Percentiles rank a stretch among this genome's conserved stretches.
Evolutionary conservation across 2,329 filamentous ascomycete genomes (phyloP).

Genomic region (Aspergillus amoenus): DNA sequence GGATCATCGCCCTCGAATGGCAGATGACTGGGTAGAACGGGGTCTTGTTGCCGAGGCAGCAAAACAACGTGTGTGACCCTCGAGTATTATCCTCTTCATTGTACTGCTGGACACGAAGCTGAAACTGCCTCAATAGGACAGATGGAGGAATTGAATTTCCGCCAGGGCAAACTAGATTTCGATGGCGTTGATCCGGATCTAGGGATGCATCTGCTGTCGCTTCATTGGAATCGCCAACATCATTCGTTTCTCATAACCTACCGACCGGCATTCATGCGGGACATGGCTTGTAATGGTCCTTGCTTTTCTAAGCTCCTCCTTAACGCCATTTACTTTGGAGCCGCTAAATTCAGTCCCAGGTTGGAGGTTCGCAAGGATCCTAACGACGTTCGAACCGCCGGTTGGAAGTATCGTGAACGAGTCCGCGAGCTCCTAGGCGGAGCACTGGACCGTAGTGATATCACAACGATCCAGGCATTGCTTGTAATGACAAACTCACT

Average conservation of each 20-base stretch:
- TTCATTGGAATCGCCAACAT: constrained; percentile 57
- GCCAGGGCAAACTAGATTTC: constrained; percentile 47
- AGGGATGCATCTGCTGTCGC: constrained; percentile 51
- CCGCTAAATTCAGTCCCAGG: constrained; percentile 49
- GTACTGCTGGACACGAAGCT: not conserved
- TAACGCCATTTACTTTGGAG: constrained; percentile 51
- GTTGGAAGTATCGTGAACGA: constrained; percentile 49
- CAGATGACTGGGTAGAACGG: not conserved
- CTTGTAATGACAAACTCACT: constrained; percentile 53
- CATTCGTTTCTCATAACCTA: constrained; percentile 45
- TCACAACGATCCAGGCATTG: constrained; percentile 57
- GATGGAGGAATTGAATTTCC: constrained; percentile 50
- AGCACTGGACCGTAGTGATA: constrained; percentile 49
- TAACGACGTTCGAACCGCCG: constrained; percentile 49
- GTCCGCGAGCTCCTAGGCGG: constrained; percentile 49
- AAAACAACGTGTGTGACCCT: not conserved
- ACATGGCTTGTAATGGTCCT: constrained; percentile 34
- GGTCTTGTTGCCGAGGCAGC: not conserved
- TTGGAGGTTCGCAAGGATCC: constrained; percentile 48
- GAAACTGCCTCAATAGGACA: constrained; percentile 36
- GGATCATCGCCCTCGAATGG: not conserved
- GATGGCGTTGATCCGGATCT: constrained; percentile 55
- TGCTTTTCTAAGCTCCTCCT: constrained; percentile 55
- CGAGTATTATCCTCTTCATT: not conserved
- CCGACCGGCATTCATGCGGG: constrained; percentile 14